phyloP scores from a whole-genome alignment of 2,329 filamentous ascomycete genomes.

The Cryphonectria carpinicola region DNA sequence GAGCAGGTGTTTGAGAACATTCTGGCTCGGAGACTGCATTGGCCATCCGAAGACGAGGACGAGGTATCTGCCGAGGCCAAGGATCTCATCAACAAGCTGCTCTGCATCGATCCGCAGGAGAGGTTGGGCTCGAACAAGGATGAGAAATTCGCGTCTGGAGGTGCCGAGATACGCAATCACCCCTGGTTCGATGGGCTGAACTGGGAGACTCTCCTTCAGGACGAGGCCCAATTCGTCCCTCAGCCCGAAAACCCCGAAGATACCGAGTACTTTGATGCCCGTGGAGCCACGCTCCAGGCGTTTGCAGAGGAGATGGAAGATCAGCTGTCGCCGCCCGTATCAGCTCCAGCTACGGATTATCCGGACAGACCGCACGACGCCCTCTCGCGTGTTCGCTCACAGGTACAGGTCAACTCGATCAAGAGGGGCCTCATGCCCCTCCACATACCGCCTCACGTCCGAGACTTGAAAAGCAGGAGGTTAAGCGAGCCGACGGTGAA shows the following conservation, averaged over 20 bases:
- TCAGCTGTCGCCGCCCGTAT: slow-evolving; percentile 73
- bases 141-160: slow-evolving; percentile 81
- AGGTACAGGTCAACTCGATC: slow-evolving; percentile 84
- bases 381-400: slow-evolving; percentile 82
- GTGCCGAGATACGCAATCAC: slow-evolving; percentile 87
- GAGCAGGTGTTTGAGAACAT: slow-evolving; percentile 98
- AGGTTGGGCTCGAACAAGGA: slow-evolving; percentile 84
- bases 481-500: slow-evolving; percentile 86
- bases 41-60: slow-evolving; percentile 83
- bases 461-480: slow-evolving; percentile 83
- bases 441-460: slow-evolving; percentile 94
- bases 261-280: slow-evolving; percentile 94
- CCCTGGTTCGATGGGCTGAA: slow-evolving; percentile 86
- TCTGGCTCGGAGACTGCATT: slow-evolving; percentile 83
- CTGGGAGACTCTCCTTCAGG: slow-evolving; percentile 90
- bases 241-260: slow-evolving; percentile 93
- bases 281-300: slow-evolving; percentile 87
- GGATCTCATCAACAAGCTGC: slow-evolving; percentile 89
- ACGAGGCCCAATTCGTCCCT: slow-evolving; percentile 94
- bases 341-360: slow-evolving; percentile 75
- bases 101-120: slow-evolving; percentile 81
- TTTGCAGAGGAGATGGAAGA: slow-evolving; percentile 96
- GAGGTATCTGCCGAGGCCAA: slow-evolving; percentile 86
- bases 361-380: slow-evolving; percentile 92
- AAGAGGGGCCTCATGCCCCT: slow-evolving; percentile 94